A percentile compares a stretch with the other conserved stretches of the same genome.
These are phyloP conservation scores for Punica granatum DNA, from an alignment of 345 rosid species.

Conservation along the genomic window DNA sequence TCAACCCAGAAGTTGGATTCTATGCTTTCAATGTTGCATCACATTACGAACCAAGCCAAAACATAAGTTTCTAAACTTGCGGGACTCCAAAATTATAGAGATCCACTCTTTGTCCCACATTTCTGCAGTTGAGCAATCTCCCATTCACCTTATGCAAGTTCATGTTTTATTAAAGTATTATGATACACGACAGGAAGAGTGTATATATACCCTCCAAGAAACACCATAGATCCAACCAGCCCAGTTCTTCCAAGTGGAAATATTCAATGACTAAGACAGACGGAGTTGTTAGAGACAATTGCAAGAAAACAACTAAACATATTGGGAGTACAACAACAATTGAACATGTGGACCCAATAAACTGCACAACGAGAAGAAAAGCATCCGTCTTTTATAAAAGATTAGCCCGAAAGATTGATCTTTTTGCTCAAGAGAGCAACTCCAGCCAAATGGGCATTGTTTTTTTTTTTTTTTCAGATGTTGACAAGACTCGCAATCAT, in stretches of 20 bases:
- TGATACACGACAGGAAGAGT: background rate
- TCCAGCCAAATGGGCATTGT: too few relatives aligned
- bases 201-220: background rate
- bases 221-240: background rate
- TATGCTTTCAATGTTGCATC: background rate
- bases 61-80: background rate
- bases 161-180: background rate
- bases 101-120: background rate
- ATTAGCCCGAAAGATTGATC: too few relatives aligned
- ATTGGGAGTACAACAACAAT: background rate
- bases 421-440: too few relatives aligned
- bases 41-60: background rate
- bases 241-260: background rate
- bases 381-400: too few relatives aligned
- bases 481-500: too few relatives aligned
- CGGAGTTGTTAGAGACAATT: background rate
- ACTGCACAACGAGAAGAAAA: too few relatives aligned
- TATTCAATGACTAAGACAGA: background rate
- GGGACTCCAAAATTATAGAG: too few relatives aligned
- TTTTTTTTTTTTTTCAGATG: too few relatives aligned
- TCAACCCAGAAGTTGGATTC: background rate
- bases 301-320: background rate
- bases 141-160: background rate
- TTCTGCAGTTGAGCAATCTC: too few relatives aligned
- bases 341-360: background rate